Conservation (phyloP, 2,329 filamentous ascomycete genomes). For the Aspergillus brasiliensis region DNA sequence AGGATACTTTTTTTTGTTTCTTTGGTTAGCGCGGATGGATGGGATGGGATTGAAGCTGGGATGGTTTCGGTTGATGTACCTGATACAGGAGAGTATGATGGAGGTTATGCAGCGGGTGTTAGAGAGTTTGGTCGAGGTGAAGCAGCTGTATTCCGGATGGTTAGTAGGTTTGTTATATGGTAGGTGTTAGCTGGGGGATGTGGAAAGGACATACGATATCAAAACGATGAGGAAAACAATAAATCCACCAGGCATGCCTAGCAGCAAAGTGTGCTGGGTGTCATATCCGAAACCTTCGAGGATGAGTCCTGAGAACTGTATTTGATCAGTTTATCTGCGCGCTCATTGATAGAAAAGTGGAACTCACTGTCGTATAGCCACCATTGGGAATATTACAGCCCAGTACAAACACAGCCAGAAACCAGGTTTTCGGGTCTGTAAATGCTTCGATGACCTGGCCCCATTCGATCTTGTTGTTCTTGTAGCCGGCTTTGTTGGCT, state of each 20-base stretch:
- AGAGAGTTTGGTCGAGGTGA: constrained; percentile 9
- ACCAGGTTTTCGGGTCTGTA: constrained; percentile 31
- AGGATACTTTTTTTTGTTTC: constrained; percentile 22
- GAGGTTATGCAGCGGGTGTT: constrained; percentile 21
- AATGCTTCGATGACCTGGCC: constrained; percentile 35
- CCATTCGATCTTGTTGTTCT: constrained; percentile 46
- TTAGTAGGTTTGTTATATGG: too few relatives aligned
- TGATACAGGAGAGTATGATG: constrained; percentile 13
- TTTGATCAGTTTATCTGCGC: too few relatives aligned
- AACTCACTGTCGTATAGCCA: constrained; percentile 30
- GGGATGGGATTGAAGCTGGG: neutral
- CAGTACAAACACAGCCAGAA: constrained; percentile 32
- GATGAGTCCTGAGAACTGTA: constrained; percentile 36
- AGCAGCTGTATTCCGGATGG: constrained; percentile 1
- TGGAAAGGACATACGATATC: neutral
- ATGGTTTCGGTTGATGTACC: constrained; percentile 2
- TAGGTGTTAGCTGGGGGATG: neutral
- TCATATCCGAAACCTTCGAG: constrained; percentile 39
- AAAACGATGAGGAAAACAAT: constrained; percentile 11
- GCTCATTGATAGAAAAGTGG: too few relatives aligned
- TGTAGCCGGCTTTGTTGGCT: constrained; percentile 28
- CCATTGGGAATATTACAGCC: constrained; percentile 41
- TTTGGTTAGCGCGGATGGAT: neutral
- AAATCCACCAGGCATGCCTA: constrained; percentile 48
- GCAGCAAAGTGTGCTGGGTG: constrained; percentile 43